Evolutionary conservation across 1,284 basidiomycete species (phyloP), one percentile per base, ranked within the genome.

Genomic region (Stygiomarasmius scandens): DNA sequence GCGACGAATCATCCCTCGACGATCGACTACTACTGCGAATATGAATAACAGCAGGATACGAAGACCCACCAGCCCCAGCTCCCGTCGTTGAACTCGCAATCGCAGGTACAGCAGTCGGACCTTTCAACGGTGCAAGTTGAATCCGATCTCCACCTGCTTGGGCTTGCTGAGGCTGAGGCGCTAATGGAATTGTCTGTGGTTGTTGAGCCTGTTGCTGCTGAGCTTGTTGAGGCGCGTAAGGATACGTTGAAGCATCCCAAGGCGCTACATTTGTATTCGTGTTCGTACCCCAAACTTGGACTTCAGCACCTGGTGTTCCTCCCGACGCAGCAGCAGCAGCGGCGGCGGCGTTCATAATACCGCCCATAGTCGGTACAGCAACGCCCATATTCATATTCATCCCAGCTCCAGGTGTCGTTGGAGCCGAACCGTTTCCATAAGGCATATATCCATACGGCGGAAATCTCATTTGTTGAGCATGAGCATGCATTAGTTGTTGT

Each of bases 111-210:
- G 25, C 43, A 14, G 16, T 20, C 23, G 20, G 11, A 32, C 36
- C 64, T 29, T 72, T 71, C 59, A 86, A 64, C 56, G 85, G 85
- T 34, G 85, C 84, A 19, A 87, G 75, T 68, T 84, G 82, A 29
- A 85, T 84, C 62, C 82, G 5, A 32, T 43, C 48, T 16, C 49
- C 41, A 32, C 20, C 46, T 0, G 32, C 50, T 44, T 43, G 51
- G 11, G 38, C 41, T 22, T 36, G 32, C 38, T 41, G 38, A 43
- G 51, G 38, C 25, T 41, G 51, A 27, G 51, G 51, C 38, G 51
- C 51, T 10, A 49, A 22, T 4, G 48, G 48, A 3, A 49, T 49
- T 16, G 45, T 47, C 20, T 47, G 56, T 20, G 55, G 63, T 22
- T 64, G 60, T 2, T 44, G 55, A n/a, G n/a, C n/a, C 49, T 61